A percentile compares a stretch with the other conserved stretches of the same genome.
Evolutionary conservation across 2,329 filamentous ascomycete genomes (phyloP).

Genomic region (Tolypocladium nubicola): DNA sequence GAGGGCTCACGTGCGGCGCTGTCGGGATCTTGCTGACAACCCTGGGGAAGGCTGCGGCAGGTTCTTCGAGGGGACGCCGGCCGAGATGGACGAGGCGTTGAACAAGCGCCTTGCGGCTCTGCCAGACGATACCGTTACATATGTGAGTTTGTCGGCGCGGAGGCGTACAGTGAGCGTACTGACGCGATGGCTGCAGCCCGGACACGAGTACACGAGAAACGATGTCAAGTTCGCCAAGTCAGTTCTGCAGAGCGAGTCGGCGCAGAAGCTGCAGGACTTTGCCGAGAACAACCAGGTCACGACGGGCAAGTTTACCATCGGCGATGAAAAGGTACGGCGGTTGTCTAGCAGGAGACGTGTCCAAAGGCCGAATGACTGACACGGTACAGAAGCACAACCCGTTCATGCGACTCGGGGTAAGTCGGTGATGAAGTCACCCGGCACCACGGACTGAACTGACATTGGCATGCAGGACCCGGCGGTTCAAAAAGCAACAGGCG

Average conservation of each 20-base stretch:
- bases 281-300: conserved; percentile 75
- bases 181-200: conserved; percentile 46
- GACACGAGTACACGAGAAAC: conserved; percentile 95
- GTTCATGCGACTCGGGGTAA: conserved; percentile 81
- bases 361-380: background rate
- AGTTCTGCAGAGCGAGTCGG: conserved; percentile 62
- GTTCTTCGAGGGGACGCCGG: conserved; percentile 87
- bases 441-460: background rate
- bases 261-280: conserved; percentile 68
- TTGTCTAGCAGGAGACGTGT: background rate
- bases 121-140: conserved; percentile 87
- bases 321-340: conserved; percentile 75
- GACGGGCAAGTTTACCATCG: conserved; percentile 93
- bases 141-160: conserved; percentile 41
- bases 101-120: conserved; percentile 74
- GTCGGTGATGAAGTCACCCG: conserved; percentile 13
- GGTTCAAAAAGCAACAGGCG: conserved; percentile 74
- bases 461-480: conserved; percentile 53
- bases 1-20: background rate
- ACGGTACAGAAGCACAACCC: conserved; percentile 70
- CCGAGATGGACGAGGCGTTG: conserved; percentile 86
- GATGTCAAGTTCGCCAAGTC: conserved; percentile 83
- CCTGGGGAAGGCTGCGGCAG: conserved; percentile 63
- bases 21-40: background rate
- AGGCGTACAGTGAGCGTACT: background rate